Base-by-base conservation (phyloP, 139 green algal genomes). In the Mesostigma viride region DNA sequence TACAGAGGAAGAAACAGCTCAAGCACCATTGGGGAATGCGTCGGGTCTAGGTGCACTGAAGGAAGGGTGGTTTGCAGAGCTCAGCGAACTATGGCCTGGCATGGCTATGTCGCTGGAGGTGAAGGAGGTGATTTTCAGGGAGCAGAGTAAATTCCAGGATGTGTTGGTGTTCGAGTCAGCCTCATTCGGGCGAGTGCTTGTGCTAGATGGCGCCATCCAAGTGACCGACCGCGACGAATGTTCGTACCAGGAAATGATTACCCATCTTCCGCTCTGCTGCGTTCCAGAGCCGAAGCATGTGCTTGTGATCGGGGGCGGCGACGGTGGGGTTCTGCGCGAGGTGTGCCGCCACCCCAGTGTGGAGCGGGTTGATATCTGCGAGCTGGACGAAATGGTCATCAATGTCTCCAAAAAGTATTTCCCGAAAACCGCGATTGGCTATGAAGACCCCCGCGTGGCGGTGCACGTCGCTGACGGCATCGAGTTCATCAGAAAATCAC, bases 221-320 rank as follows among this genome's bases (percentile, higher is more conserved):
- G 86, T 79, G 62, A 98, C 93, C 20, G 85, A 97, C 27, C 73
- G 82, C 1, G 94, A 99, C 68, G 94, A 99, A 76, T 94, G 93
- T 61, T 82, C 85, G 2, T 99, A 99, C 79, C 89, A 95, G 79
- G 94, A 99, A 78, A 97, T 98, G 93, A 95, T 99, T 35, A 74
- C 87, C 0, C 89, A 99, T 76, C 68, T 99, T 31, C 87, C 94
- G 1, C 65, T 96, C 31, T 95, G 88, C 67, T 82, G 85, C 1
- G 78, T 96, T 14, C 67, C 83, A 64, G 79, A 90, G 48, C 65
- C 71, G 51, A 77, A 77, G 31, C 79, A 76, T 64, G 94, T 94
- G 47, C 79, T 97, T 44, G 89, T 99, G 22, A 86, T 99, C 26
- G 94, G 94, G 33, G 94, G 94, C 40, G 94, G 94, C 34, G 94